Conservation (phyloP, 2,329 filamentous ascomycete genomes). For the Verticillium tricorpus region DNA sequence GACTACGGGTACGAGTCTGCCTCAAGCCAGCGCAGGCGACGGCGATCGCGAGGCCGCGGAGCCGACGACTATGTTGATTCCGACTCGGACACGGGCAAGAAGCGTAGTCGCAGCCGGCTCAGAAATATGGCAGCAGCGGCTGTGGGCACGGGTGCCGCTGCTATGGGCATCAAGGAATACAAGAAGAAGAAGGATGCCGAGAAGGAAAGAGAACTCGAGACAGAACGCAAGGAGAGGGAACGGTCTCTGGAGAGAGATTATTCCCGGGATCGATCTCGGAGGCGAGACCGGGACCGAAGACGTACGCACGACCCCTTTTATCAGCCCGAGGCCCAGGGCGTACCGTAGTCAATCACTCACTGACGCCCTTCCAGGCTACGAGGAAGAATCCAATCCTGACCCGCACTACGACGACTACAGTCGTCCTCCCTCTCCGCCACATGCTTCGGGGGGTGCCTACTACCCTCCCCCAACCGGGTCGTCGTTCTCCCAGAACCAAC, state of each 20-base stretch:
- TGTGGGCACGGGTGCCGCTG: constrained; percentile 54
- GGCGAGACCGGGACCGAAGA: constrained; percentile 25
- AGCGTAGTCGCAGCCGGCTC: constrained; percentile 50
- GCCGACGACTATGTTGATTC: constrained; percentile 29
- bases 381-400: constrained; percentile 28
- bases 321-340: neutral
- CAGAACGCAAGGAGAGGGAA: constrained; percentile 12
- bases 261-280: constrained; percentile 13
- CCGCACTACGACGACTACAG: constrained; percentile 29
- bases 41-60: constrained; percentile 28
- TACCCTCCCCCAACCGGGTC: constrained; percentile 34
- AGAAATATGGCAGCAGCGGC: constrained; percentile 52
- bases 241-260: constrained; percentile 13
- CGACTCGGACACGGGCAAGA: constrained; percentile 30
- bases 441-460: constrained; percentile 46
- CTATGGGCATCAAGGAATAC: constrained; percentile 59
- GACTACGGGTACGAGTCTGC: constrained; percentile 43
- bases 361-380: constrained; percentile 24
- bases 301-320: constrained; percentile 19
- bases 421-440: constrained; percentile 41
- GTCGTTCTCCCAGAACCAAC: constrained; percentile 27
- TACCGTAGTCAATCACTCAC: neutral
- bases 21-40: constrained; percentile 36
- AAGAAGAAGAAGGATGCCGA: constrained; percentile 43
- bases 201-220: constrained; percentile 31